These are phyloP conservation scores for Arabidopsis arenosa DNA, from an alignment of 345 rosid species.

Conservation along the genomic window DNA sequence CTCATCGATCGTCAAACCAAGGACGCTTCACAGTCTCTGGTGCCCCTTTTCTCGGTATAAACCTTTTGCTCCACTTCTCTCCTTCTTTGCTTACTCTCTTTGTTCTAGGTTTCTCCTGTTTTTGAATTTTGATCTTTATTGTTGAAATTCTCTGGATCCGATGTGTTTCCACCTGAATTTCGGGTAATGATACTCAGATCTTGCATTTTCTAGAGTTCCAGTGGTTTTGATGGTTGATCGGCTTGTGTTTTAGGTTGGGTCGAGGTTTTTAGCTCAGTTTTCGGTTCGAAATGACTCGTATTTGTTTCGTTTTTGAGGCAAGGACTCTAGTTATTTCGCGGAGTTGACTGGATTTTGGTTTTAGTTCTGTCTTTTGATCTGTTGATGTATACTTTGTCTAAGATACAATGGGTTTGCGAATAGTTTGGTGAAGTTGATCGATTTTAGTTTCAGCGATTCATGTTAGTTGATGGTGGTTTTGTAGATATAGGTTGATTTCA, in stretches of 20 bases:
- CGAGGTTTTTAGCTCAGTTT: constrained; percentile 16
- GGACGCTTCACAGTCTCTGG: constrained; percentile 32
- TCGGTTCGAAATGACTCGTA: background rate
- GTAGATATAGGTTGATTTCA: constrained; percentile 2
- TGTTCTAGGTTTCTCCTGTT: constrained; percentile 7
- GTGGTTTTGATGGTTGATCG: constrained; percentile 38
- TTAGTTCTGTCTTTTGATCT: background rate
- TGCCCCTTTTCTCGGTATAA: constrained; percentile 14
- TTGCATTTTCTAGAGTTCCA: constrained; percentile 14
- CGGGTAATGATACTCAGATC: constrained; percentile 39
- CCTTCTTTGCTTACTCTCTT: constrained; percentile 8
- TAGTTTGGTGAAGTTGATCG: constrained; percentile 30
- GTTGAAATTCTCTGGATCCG: constrained; percentile 44
- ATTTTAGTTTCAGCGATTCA: background rate
- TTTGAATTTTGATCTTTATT: constrained; percentile 2
- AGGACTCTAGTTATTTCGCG: background rate
- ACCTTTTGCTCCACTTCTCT: constrained; percentile 5
- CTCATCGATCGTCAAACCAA: constrained; percentile 46
- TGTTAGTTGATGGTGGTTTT: constrained; percentile 1
- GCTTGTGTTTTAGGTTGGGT: constrained; percentile 2
- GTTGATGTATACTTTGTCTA: background rate
- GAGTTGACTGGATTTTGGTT: background rate
- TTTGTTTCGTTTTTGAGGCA: constrained; percentile 4
- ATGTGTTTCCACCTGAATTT: constrained; percentile 32
- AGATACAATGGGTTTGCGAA: background rate